A percentile compares a stretch with the other conserved stretches of the same genome.
Conservation (phyloP, 2,329 filamentous ascomycete genomes). For the Monilinia polystroma region DNA sequence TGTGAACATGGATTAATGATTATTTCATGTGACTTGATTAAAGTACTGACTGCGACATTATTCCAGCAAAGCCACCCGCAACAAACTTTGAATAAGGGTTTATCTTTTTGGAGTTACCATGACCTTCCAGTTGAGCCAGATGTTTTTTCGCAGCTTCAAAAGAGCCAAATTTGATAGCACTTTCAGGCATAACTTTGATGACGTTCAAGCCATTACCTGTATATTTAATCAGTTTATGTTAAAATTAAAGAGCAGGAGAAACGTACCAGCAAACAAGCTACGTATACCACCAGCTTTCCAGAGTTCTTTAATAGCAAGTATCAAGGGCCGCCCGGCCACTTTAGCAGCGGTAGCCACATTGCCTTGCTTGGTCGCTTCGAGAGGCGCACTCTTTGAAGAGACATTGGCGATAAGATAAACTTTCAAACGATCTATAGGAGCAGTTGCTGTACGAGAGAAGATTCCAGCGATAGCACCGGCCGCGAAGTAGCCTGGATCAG, state of each 20-base stretch:
- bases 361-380: conserved; percentile 68
- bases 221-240: conserved; percentile 23
- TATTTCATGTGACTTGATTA: conserved; percentile 8
- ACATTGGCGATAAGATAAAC: conserved; percentile 97
- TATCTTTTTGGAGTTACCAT: conserved; percentile 76
- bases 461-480: conserved; percentile 93
- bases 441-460: conserved; percentile 91
- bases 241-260: background rate
- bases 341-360: conserved; percentile 62
- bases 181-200: conserved; percentile 97
- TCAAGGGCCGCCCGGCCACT: conserved; percentile 66
- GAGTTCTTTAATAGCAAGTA: conserved; percentile 71
- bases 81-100: conserved; percentile 84
- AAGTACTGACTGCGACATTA: conserved; percentile 77
- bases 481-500: conserved; percentile 91
- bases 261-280: conserved; percentile 87
- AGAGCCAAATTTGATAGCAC: conserved; percentile 95
- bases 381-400: conserved; percentile 55
- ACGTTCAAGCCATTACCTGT: conserved; percentile 94
- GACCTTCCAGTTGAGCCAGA: conserved; percentile 83
- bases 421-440: conserved; percentile 93
- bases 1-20: conserved; percentile 38
- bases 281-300: conserved; percentile 83
- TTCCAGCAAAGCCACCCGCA: conserved; percentile 86
- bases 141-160: conserved; percentile 93